Percentiles rank a stretch among this genome's conserved stretches.
These are phyloP conservation scores for Cucumis hystrix DNA, from an alignment of 306 rosid species.

Conservation along the genomic window DNA sequence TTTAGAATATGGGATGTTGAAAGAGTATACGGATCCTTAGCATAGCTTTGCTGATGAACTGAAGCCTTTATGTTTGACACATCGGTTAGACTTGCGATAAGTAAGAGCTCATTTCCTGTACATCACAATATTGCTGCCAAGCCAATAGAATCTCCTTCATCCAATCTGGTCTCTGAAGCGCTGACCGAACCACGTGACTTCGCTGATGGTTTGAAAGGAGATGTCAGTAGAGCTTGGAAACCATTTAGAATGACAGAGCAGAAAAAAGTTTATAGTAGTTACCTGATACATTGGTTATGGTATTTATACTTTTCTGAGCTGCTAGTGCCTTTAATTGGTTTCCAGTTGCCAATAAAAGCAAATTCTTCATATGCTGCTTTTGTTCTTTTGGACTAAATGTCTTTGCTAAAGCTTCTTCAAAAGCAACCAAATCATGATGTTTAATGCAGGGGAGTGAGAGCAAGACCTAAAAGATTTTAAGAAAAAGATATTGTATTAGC, in stretches of 20 bases:
- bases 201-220: conserved; percentile 29
- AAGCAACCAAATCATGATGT: conserved; percentile 65
- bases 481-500: neutral
- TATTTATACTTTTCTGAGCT: conserved; percentile 70
- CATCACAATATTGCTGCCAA: conserved; percentile 76
- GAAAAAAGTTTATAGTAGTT: conserved; percentile 6
- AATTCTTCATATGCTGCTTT: conserved; percentile 75
- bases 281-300: conserved; percentile 89
- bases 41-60: neutral
- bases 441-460: conserved; percentile 66
- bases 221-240: neutral
- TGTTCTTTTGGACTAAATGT: conserved; percentile 90
- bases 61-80: neutral
- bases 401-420: conserved; percentile 83
- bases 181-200: conserved; percentile 53
- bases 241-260: neutral
- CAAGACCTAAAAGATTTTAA: conserved; percentile 35
- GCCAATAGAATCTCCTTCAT: conserved; percentile 60
- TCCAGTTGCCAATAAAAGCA: conserved; percentile 72
- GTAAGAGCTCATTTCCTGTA: conserved; percentile 45
- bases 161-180: conserved; percentile 38
- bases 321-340: conserved; percentile 87
- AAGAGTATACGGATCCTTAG: neutral
- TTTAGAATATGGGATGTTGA: neutral
- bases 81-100: neutral